Percentiles rank a stretch among this genome's conserved stretches.
phyloP scores from a whole-genome alignment of 2,329 filamentous ascomycete genomes.

The Colletotrichum gigasporum region DNA sequence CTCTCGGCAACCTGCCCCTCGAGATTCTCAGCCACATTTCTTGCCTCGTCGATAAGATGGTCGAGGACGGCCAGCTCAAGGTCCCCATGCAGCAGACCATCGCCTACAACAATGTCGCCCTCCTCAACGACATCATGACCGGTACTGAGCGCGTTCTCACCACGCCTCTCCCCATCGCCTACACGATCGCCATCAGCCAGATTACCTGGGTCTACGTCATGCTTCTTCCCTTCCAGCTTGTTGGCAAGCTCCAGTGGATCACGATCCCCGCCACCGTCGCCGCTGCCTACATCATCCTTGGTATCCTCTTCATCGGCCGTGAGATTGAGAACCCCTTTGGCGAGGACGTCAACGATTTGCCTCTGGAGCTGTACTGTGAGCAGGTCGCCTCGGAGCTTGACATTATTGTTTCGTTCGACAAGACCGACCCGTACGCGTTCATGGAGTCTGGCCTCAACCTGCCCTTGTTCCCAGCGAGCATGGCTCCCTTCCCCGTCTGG shows the following conservation, averaged over 20 bases:
- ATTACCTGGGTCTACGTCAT: conserved; percentile 88
- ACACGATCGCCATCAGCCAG: conserved; percentile 85
- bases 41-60: conserved; percentile 70
- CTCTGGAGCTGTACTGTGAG: conserved; percentile 79
- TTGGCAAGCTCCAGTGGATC: conserved; percentile 71
- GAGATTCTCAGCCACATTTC: conserved; percentile 81
- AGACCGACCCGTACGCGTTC: conserved; percentile 42
- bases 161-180: conserved; percentile 84
- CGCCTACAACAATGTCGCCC: conserved; percentile 67
- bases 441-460: conserved; percentile 53
- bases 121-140: conserved; percentile 77
- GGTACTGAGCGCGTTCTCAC: conserved; percentile 82
- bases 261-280: conserved; percentile 80
- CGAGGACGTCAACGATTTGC: conserved; percentile 83
- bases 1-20: conserved; percentile 83
- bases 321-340: conserved; percentile 91
- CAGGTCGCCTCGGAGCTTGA: conserved; percentile 80
- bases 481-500: conserved; percentile 48
- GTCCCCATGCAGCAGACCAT: conserved; percentile 68
- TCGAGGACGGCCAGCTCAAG: conserved; percentile 63
- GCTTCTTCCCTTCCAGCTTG: conserved; percentile 84
- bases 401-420: conserved; percentile 63
- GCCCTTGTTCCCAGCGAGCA: conserved; percentile 65
- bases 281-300: conserved; percentile 84
- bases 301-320: conserved; percentile 76